Evolutionary conservation across 495 filamentous ascomycete species (phyloP).

Genomic region (Penicillium cinerascens): DNA sequence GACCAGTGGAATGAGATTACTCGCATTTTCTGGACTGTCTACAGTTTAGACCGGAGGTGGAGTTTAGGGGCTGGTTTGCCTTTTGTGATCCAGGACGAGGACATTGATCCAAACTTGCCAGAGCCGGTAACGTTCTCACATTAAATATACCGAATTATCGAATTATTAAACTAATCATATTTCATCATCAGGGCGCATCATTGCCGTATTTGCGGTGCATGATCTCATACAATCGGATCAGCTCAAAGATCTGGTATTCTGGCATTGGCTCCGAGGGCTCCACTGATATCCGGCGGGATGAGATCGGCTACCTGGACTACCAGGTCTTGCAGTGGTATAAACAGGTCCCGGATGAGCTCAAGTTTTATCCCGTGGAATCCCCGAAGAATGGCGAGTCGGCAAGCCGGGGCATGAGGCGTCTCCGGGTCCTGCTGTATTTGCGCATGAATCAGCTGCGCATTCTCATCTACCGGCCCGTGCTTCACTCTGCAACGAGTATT

Average conservation of each 20-base stretch:
- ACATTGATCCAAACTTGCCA: conserved; percentile 74
- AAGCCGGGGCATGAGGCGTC: conserved; percentile 46
- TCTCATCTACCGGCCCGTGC: conserved; percentile 74
- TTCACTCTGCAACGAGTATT: conserved; percentile 74
- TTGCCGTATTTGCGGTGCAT: conserved; percentile 72
- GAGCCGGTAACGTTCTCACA: conserved; percentile 60
- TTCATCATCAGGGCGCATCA: conserved; percentile 51
- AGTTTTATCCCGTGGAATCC: conserved; percentile 55
- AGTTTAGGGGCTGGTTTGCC: conserved; percentile 78
- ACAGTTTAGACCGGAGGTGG: conserved; percentile 77
- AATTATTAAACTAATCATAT: background rate
- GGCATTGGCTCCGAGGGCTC: conserved; percentile 47
- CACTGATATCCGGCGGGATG: conserved; percentile 54
- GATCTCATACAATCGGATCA: conserved; percentile 72
- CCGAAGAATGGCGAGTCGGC: conserved; percentile 39
- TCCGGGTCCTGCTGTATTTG: conserved; percentile 57
- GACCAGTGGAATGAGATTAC: conserved; percentile 56
- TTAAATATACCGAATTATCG: background rate
- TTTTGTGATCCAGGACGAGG: conserved; percentile 76
- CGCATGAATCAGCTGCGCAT: conserved; percentile 82
- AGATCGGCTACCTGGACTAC: conserved; percentile 73
- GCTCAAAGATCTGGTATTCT: conserved; percentile 73
- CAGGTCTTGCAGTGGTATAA: conserved; percentile 78
- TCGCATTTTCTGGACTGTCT: conserved; percentile 76
- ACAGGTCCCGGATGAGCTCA: conserved; percentile 53